These are phyloP conservation scores for Malus fusca DNA, from an alignment of 306 rosid species.

Conservation along the genomic window DNA sequence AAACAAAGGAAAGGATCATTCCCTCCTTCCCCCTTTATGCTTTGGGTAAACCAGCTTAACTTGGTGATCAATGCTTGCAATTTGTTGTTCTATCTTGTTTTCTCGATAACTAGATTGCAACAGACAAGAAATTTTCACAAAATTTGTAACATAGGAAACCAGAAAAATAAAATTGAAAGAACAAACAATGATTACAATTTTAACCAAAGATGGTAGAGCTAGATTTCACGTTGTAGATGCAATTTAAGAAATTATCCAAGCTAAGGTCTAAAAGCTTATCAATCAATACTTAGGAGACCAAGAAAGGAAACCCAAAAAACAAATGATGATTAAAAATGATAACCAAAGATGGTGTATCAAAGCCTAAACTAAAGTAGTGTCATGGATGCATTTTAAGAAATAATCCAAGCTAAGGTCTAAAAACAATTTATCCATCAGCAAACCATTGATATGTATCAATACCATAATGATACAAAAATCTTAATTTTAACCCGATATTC, in stretches of 20 bases:
- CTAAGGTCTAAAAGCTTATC: too few species aligned
- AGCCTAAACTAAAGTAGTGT: neutral
- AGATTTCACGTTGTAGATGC: too few species aligned
- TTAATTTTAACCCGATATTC: too few species aligned
- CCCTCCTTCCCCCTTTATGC: neutral
- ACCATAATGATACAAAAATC: too few species aligned
- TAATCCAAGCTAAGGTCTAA: neutral
- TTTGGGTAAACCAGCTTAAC: neutral
- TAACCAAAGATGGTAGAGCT: too few species aligned
- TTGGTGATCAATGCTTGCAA: neutral
- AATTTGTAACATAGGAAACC: neutral
- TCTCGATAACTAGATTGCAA: neutral
- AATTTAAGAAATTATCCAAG: too few species aligned
- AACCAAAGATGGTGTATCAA: neutral
- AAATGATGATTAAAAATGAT: neutral
- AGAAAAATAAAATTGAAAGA: neutral
- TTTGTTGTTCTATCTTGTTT: neutral
- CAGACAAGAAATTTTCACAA: neutral
- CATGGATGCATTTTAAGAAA: neutral
- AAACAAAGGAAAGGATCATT: neutral
- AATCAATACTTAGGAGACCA: too few species aligned
- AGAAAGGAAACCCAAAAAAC: too few species aligned
- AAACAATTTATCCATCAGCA: neutral
- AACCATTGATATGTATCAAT: too few species aligned
- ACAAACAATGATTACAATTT: neutral